Evolutionary conservation across 495 filamentous ascomycete genomes (phyloP).

Genomic region (Astrocystis sublimbata): DNA sequence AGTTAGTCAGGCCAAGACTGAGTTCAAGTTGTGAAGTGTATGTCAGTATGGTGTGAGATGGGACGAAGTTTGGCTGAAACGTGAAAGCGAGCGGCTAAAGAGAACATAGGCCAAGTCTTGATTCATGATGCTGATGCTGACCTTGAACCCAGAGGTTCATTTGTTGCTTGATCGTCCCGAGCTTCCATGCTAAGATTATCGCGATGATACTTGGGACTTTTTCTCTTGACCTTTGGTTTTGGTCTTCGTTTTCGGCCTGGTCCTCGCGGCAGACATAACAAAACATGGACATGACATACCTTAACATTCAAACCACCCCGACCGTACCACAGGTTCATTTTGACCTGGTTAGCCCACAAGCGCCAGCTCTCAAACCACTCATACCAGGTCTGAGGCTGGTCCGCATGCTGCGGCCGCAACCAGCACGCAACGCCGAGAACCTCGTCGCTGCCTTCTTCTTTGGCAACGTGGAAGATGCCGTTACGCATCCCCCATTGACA

Average conservation of each 20-base stretch:
- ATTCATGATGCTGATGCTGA: not conserved
- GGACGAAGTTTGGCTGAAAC: not conserved
- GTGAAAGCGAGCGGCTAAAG: not conserved
- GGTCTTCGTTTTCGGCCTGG: too few species aligned
- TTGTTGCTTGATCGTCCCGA: conserved; percentile 1
- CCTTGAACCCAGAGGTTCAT: not conserved
- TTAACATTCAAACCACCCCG: conserved; percentile 63
- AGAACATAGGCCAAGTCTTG: not conserved
- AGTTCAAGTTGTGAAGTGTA: not conserved
- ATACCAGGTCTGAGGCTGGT: conserved; percentile 52
- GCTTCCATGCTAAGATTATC: not conserved
- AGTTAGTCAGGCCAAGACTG: not conserved
- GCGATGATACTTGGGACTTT: not conserved
- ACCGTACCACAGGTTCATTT: conserved; percentile 64
- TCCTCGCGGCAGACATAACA: too few species aligned
- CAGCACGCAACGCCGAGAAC: conserved; percentile 67
- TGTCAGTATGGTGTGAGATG: too few species aligned
- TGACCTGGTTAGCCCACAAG: conserved; percentile 59
- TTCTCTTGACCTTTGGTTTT: too few species aligned
- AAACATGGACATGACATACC: too few species aligned
- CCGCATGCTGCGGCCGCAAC: conserved; percentile 52
- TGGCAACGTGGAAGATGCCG: conserved; percentile 65
- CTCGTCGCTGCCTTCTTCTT: conserved; percentile 45
- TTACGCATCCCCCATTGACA: conserved; percentile 64
- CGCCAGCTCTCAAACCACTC: conserved; percentile 59